phyloP scores from a whole-genome alignment of 73 alveolate genomes.

The Tetrahymena malaccensis region DNA sequence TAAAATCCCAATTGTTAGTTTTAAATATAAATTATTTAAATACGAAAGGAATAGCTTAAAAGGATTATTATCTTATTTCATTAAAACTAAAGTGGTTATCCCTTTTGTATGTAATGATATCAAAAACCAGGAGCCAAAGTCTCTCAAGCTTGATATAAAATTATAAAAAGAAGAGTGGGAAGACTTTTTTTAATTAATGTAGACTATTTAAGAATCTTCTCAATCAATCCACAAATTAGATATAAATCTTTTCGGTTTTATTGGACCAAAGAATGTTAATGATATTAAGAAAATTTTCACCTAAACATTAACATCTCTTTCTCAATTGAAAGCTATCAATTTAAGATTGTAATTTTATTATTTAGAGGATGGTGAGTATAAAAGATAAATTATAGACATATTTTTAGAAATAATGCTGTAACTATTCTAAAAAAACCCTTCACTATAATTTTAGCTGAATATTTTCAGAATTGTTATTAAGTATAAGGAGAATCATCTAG shows the following conservation, averaged over 20 bases:
- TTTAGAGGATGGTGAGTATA: not conserved
- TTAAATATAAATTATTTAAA: not conserved
- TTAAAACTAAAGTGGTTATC: not conserved
- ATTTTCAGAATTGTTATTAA: not conserved
- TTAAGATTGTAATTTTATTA: not conserved
- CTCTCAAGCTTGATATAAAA: not conserved
- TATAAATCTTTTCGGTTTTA: not conserved
- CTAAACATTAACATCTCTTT: not conserved
- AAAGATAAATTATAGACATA: not conserved
- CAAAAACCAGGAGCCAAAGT: not conserved
- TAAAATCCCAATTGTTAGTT: not conserved
- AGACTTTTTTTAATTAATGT: not conserved
- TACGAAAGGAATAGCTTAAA: not conserved
- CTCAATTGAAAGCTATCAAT: not conserved
- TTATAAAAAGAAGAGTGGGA: not conserved
- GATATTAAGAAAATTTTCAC: not conserved
- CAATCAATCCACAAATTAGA: not conserved
- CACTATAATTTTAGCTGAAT: not conserved
- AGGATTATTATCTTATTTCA: not conserved
- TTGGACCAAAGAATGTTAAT: not conserved
- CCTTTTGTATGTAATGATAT: not conserved
- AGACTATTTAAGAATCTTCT: not conserved
- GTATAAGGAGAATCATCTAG: not conserved
- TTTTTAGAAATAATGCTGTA: not conserved
- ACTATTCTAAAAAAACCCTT: too few relatives aligned